These are phyloP conservation scores for Coemansia sp. DNA, from an alignment of 192 early-diverging fungal genomes.

Conservation along the genomic window DNA sequence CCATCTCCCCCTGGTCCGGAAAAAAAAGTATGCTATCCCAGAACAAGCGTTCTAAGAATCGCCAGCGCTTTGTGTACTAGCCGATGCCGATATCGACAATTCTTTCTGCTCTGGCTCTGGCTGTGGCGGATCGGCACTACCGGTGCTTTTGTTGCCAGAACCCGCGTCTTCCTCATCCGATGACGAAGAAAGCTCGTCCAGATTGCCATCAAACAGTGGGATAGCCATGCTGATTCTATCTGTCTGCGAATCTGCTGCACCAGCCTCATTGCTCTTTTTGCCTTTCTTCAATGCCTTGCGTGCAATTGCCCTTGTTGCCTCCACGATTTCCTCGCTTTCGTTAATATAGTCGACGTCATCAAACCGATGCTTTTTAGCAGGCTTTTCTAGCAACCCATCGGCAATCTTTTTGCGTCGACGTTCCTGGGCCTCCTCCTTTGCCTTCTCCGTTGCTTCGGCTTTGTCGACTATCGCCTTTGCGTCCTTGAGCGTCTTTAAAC, in stretches of 20 bases:
- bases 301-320: conserved; percentile 62
- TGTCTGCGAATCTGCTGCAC: neutral
- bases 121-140: neutral
- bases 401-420: conserved; percentile 88
- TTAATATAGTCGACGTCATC: conserved; percentile 78
- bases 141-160: neutral
- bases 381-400: conserved; percentile 64
- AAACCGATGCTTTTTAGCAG: conserved; percentile 74
- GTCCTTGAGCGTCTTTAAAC: conserved; percentile 87
- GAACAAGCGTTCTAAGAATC: too few species aligned
- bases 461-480: conserved; percentile 71
- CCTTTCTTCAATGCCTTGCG: conserved; percentile 24
- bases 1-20: neutral
- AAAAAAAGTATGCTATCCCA: neutral
- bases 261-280: neutral
- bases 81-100: too few species aligned
- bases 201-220: conserved; percentile 35
- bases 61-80: neutral
- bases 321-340: conserved; percentile 65
- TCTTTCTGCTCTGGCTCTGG: neutral
- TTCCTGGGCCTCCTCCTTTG: conserved; percentile 42
- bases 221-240: conserved; percentile 6
- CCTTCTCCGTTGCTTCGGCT: conserved; percentile 22
- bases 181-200: conserved; percentile 12
- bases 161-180: conserved; percentile 3